phyloP scores from a whole-genome alignment of 2,329 filamentous ascomycete species.

The Fusarium sp. region DNA sequence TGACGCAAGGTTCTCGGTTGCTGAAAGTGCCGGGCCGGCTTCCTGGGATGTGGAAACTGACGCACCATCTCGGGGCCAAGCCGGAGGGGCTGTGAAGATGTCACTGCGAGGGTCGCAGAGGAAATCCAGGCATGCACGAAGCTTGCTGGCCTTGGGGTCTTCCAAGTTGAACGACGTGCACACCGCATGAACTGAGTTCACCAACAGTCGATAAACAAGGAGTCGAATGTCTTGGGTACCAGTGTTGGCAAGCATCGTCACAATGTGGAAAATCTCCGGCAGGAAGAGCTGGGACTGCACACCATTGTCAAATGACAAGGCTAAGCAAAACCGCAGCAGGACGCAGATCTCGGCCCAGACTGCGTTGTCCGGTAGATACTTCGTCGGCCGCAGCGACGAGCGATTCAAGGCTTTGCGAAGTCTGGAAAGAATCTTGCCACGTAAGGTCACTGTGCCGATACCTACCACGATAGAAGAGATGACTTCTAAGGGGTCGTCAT shows the following conservation, averaged over 20 bases:
- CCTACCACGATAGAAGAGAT: conserved; percentile 72
- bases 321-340: conserved; percentile 73
- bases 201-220: conserved; percentile 71
- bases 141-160: conserved; percentile 67
- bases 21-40: conserved; percentile 61
- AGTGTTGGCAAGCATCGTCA: conserved; percentile 77
- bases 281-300: conserved; percentile 76
- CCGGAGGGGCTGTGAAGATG: conserved; percentile 63
- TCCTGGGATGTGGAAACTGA: conserved; percentile 68
- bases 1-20: conserved; percentile 71
- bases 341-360: conserved; percentile 79
- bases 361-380: conserved; percentile 72
- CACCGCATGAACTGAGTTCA: conserved; percentile 76
- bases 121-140: conserved; percentile 67
- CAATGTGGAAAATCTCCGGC: conserved; percentile 77
- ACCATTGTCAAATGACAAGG: conserved; percentile 75
- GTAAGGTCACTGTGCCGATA: conserved; percentile 73
- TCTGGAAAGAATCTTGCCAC: conserved; percentile 73
- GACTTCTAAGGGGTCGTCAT: conserved; percentile 70
- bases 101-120: conserved; percentile 71
- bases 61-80: conserved; percentile 62
- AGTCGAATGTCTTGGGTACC: conserved; percentile 68
- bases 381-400: conserved; percentile 75
- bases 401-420: conserved; percentile 76
- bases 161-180: conserved; percentile 75